Evolutionary conservation across 2,329 filamentous ascomycete genomes (phyloP).

Genomic region (Knoxdaviesia proteae): DNA sequence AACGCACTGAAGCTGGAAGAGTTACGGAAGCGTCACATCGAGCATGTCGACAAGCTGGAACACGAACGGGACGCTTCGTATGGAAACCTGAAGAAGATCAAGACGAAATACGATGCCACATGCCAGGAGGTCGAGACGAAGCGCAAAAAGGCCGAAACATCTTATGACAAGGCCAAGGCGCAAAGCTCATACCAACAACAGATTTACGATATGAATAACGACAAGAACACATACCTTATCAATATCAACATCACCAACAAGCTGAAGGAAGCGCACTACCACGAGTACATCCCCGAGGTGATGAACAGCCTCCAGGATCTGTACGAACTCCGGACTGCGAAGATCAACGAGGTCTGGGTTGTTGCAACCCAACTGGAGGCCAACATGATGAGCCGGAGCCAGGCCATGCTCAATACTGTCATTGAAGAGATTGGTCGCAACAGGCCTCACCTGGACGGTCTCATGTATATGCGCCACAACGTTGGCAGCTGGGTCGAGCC

Average conservation of each 20-base stretch:
- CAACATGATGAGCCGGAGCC: constrained; percentile 56
- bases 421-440: constrained; percentile 71
- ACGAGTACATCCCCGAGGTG: constrained; percentile 87
- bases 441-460: constrained; percentile 71
- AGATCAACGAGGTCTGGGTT: constrained; percentile 72
- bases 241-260: constrained; percentile 93
- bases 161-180: constrained; percentile 88
- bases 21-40: constrained; percentile 71
- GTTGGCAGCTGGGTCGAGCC: constrained; percentile 67
- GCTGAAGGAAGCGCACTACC: constrained; percentile 91
- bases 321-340: constrained; percentile 68
- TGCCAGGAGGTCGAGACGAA: constrained; percentile 90
- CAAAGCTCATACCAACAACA: constrained; percentile 85
- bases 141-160: constrained; percentile 83
- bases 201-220: constrained; percentile 84
- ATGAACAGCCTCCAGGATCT: constrained; percentile 87
- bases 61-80: constrained; percentile 75
- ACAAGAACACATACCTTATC: constrained; percentile 96
- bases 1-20: constrained; percentile 66
- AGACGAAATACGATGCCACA: constrained; percentile 76
- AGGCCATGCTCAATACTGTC: constrained; percentile 50
- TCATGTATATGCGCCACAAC: constrained; percentile 97
- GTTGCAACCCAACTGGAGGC: constrained; percentile 61
- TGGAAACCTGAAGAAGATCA: constrained; percentile 69
- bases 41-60: constrained; percentile 75